Percentiles rank a stretch among this genome's conserved stretches.
phyloP scores from a whole-genome alignment of 2,329 filamentous ascomycete species.

The Epichloe aotearoae region DNA sequence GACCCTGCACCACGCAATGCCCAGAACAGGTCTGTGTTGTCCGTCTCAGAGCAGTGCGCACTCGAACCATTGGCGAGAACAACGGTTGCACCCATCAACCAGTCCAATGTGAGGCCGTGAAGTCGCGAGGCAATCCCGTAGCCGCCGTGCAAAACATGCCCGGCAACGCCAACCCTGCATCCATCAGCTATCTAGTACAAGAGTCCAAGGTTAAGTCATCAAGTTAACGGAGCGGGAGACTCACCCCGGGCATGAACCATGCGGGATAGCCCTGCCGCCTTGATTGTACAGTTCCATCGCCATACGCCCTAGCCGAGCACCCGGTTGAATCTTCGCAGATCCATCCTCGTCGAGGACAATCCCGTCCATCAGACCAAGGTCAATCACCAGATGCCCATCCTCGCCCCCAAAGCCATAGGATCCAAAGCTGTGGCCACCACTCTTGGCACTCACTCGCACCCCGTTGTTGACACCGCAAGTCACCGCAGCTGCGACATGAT shows the following conservation, averaged over 20 bases:
- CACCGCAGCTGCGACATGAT: background rate
- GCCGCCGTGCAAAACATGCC: constrained; percentile 42
- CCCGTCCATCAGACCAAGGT: constrained; percentile 21
- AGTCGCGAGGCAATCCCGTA: constrained; percentile 42
- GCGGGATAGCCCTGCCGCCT: constrained; percentile 7
- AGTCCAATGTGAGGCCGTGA: constrained; percentile 37
- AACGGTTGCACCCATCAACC: constrained; percentile 24
- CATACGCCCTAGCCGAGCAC: constrained; percentile 20
- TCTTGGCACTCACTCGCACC: background rate
- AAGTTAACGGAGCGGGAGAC: background rate
- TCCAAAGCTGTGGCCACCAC: constrained; percentile 1
- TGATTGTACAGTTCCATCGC: constrained; percentile 22
- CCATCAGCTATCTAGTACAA: constrained; percentile 24
- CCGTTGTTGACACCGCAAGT: background rate
- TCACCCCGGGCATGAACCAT: background rate
- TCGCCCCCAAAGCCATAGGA: background rate
- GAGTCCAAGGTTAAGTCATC: constrained; percentile 11
- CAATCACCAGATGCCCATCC: constrained; percentile 31
- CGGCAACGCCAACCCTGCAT: constrained; percentile 48
- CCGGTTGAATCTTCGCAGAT: background rate
- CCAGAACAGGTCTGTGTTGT: constrained; percentile 33
- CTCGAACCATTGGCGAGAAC: constrained; percentile 24
- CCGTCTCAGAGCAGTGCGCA: constrained; percentile 23
- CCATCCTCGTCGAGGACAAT: background rate
- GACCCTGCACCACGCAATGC: constrained; percentile 34